A percentile compares a stretch with the other conserved stretches of the same genome.
phyloP scores from a whole-genome alignment of 2,329 filamentous ascomycete genomes.

The Penicillium fuscoglaucum region DNA sequence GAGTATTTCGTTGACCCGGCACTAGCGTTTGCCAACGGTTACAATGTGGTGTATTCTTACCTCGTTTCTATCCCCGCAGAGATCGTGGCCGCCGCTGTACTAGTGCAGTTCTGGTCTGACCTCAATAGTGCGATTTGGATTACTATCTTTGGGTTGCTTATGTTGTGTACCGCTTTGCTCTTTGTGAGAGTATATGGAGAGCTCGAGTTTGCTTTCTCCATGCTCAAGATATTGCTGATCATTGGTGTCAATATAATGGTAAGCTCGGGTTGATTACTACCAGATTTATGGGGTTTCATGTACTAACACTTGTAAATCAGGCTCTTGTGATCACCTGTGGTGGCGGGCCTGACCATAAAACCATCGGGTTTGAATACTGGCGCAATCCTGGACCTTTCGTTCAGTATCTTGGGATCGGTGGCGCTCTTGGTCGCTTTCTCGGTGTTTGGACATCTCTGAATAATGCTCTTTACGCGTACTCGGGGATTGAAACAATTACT shows the following conservation, averaged over 20 bases:
- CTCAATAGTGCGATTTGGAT: slow-evolving; percentile 3
- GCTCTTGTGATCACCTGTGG: slow-evolving; percentile 11
- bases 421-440: slow-evolving; percentile 11
- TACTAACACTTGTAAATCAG: background rate
- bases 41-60: slow-evolving; percentile 8
- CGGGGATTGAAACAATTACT: slow-evolving; percentile 12
- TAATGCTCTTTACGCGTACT: slow-evolving; percentile 8
- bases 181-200: background rate
- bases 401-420: slow-evolving; percentile 8
- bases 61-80: slow-evolving; percentile 9
- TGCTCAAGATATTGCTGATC: slow-evolving; percentile 13
- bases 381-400: slow-evolving; percentile 9
- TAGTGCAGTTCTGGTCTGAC: slow-evolving; percentile 7
- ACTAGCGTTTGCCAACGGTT: slow-evolving; percentile 10
- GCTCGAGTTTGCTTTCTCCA: slow-evolving; percentile 10
- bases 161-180: background rate
- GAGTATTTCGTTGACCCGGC: slow-evolving; percentile 14
- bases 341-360: slow-evolving; percentile 10
- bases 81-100: slow-evolving; percentile 1
- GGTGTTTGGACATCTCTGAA: slow-evolving; percentile 13
- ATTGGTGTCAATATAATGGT: slow-evolving; percentile 9
- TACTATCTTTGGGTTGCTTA: slow-evolving; percentile 6
- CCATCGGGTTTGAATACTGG: slow-evolving; percentile 15
- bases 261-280: background rate
- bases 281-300: fast-evolving